These are phyloP conservation scores for Xylaria sp. DNA, from an alignment of 2,329 filamentous ascomycete genomes.

Conservation along the genomic window DNA sequence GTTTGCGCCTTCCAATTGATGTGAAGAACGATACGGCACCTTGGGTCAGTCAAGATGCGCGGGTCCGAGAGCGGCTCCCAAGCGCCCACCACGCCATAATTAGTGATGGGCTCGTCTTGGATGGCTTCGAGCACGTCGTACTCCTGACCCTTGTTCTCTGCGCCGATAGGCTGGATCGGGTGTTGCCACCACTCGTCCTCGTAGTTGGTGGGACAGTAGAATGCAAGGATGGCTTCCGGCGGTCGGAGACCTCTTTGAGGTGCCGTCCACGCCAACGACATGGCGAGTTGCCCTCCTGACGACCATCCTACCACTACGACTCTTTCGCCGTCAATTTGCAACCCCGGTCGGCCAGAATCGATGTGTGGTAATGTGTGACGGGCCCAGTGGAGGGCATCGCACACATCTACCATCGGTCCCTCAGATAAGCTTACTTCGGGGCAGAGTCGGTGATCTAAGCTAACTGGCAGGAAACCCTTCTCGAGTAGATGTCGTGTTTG, in stretches of 20 bases:
- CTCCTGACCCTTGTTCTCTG: slow-evolving; percentile 26
- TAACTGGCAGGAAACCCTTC: slow-evolving; percentile 57
- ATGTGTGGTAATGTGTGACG: slow-evolving; percentile 47
- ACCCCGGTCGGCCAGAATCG: slow-evolving; percentile 3
- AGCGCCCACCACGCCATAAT: slow-evolving; percentile 34
- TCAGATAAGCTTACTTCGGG: slow-evolving; percentile 58
- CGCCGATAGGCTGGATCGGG: slow-evolving; percentile 38
- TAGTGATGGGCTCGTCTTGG: slow-evolving; percentile 42
- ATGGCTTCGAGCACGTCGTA: slow-evolving; percentile 48
- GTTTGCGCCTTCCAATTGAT: slow-evolving; percentile 48
- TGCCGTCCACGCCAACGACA: slow-evolving; percentile 28
- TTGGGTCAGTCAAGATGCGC: slow-evolving; percentile 39
- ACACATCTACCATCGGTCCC: slow-evolving; percentile 58
- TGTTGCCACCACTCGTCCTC: slow-evolving; percentile 29
- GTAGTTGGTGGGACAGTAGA: slow-evolving; percentile 32
- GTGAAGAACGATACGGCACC: slow-evolving; percentile 46
- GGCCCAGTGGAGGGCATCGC: slow-evolving; percentile 56
- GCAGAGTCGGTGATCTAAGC: slow-evolving; percentile 62
- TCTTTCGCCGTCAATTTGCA: slow-evolving; percentile 43
- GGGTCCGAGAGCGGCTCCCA: slow-evolving; percentile 34
- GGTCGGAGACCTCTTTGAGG: slow-evolving; percentile 28
- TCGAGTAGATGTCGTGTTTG: slow-evolving; percentile 54
- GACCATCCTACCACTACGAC: slow-evolving; percentile 34
- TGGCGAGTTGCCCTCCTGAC: slow-evolving; percentile 29
- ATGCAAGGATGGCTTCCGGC: slow-evolving; percentile 25